These are phyloP conservation scores for Rhynchospora pubera DNA, from an alignment of 176 grass and related monocot species.

Conservation along the genomic window DNA sequence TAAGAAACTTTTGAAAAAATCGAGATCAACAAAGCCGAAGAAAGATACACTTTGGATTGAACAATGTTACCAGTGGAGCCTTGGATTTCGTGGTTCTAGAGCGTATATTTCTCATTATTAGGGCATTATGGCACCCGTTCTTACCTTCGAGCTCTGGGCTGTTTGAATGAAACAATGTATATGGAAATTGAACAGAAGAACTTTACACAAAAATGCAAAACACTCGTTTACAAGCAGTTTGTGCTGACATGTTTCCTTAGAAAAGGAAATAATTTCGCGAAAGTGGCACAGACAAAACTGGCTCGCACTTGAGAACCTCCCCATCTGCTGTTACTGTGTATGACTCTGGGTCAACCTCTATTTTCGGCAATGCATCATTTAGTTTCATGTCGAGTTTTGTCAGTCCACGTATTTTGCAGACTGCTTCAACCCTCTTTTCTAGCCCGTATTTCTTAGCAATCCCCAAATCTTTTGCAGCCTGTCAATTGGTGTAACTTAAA, in stretches of 20 bases:
- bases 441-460: constrained; percentile 49
- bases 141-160: neutral
- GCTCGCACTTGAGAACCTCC: constrained; percentile 50
- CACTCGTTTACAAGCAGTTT: neutral
- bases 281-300: constrained; percentile 50
- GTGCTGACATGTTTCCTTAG: constrained; percentile 7
- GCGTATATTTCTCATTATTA: neutral
- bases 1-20: neutral
- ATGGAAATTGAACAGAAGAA: neutral
- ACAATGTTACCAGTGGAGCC: neutral
- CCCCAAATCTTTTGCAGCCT: constrained; percentile 66
- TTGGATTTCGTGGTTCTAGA: neutral
- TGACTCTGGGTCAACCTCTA: constrained; percentile 70
- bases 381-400: constrained; percentile 88
- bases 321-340: constrained; percentile 72
- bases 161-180: neutral
- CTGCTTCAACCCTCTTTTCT: constrained; percentile 68
- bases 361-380: constrained; percentile 67
- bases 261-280: constrained; percentile 95
- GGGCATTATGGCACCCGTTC: neutral
- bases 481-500: constrained; percentile 7
- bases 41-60: neutral
- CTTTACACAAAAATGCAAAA: neutral
- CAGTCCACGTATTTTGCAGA: constrained; percentile 44
- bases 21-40: neutral